Evolutionary conservation across 176 grass and related monocot genomes (phyloP).

Genomic region (Raddia distichophylla): DNA sequence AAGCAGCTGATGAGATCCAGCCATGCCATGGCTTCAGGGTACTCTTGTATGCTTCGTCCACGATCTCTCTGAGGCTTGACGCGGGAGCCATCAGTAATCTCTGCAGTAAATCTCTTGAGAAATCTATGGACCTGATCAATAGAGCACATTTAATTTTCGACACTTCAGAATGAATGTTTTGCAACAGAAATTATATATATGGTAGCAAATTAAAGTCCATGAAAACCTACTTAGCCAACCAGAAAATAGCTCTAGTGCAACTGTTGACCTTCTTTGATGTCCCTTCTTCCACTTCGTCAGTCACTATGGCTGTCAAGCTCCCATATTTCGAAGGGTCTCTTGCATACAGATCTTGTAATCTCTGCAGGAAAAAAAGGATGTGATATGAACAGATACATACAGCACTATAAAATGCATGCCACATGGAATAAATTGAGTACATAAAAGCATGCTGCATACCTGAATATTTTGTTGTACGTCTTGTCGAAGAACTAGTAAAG

Average conservation of each 20-base stretch:
- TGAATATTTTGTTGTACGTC: slow-evolving; percentile 75
- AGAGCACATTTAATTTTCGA: not conserved
- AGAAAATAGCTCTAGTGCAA: slow-evolving; percentile 77
- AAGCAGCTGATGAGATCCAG: slow-evolving; percentile 88
- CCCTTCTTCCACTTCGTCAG: slow-evolving; percentile 57
- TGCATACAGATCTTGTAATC: slow-evolving; percentile 60
- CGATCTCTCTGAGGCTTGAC: slow-evolving; percentile 52
- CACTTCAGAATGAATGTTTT: not conserved
- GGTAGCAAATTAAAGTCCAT: too few relatives aligned
- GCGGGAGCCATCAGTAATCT: slow-evolving; percentile 50
- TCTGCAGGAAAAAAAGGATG: slow-evolving; percentile 43
- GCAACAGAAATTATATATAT: too few relatives aligned
- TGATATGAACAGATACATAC: not conserved
- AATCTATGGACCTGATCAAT: slow-evolving; percentile 64
- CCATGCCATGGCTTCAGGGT: slow-evolving; percentile 85
- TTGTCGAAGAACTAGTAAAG: slow-evolving; percentile 73
- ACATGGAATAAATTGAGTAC: not conserved
- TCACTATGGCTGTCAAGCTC: slow-evolving; percentile 62
- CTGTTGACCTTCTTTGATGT: slow-evolving; percentile 67
- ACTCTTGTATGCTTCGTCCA: slow-evolving; percentile 67
- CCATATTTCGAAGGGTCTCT: slow-evolving; percentile 55
- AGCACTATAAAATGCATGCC: not conserved
- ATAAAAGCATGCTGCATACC: slow-evolving; percentile 39
- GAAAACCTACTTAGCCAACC: slow-evolving; percentile 65
- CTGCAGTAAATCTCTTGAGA: slow-evolving; percentile 64